phyloP scores from a whole-genome alignment of 257 asterid species.

The Solanum infundibuliforme region DNA sequence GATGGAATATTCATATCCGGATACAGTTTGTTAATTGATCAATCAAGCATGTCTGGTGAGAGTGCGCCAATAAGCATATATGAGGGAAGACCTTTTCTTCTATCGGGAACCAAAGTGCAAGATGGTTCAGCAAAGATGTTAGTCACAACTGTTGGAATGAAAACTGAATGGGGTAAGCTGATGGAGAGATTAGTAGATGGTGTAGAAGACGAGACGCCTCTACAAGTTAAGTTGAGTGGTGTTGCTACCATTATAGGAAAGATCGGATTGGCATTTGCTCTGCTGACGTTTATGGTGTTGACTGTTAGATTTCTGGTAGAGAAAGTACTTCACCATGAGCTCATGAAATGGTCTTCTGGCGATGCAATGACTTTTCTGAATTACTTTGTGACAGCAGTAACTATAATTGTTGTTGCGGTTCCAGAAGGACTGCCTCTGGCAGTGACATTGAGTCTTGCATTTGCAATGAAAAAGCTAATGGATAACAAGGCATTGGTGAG shows the following conservation, averaged over 20 bases:
- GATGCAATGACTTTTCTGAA: slow-evolving; percentile 44
- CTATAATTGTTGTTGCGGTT: slow-evolving; percentile 78
- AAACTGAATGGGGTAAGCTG: slow-evolving; percentile 75
- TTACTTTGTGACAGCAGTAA: slow-evolving; percentile 65
- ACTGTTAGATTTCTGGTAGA: slow-evolving; percentile 28
- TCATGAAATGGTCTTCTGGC: slow-evolving; percentile 27
- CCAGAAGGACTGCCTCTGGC: slow-evolving; percentile 87
- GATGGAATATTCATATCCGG: slow-evolving; percentile 65
- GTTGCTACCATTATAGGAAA: slow-evolving; percentile 76
- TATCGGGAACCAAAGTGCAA: slow-evolving; percentile 72
- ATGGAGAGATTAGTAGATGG: slow-evolving; percentile 60
- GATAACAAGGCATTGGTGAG: slow-evolving; percentile 52
- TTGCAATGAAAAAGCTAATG: slow-evolving; percentile 84
- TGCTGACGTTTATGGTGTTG: slow-evolving; percentile 56
- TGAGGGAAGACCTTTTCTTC: slow-evolving; percentile 41
- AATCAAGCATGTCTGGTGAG: slow-evolving; percentile 76
- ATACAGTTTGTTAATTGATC: slow-evolving; percentile 49
- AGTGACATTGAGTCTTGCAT: slow-evolving; percentile 72
- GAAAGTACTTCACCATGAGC: slow-evolving; percentile 32
- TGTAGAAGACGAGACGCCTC: slow-evolving; percentile 71
- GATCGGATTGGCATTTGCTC: slow-evolving; percentile 55
- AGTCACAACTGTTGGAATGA: slow-evolving; percentile 71
- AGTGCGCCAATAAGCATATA: slow-evolving; percentile 45
- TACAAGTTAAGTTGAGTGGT: slow-evolving; percentile 75
- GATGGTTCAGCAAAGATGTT: slow-evolving; percentile 77